These are phyloP conservation scores for Solanum etuberosum DNA, from an alignment of 257 asterid species.

Conservation along the genomic window DNA sequence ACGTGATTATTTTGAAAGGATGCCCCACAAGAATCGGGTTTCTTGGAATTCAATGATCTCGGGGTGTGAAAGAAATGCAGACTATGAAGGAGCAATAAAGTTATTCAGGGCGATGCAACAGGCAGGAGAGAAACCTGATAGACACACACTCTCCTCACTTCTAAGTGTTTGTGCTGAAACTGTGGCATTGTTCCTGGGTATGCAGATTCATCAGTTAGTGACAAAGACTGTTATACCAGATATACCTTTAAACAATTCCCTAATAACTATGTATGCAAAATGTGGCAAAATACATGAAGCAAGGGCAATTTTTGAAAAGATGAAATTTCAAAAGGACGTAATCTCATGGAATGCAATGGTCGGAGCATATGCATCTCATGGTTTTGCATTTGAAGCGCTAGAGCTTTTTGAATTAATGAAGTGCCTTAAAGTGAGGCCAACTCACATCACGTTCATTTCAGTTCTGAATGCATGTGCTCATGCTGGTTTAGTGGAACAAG, in stretches of 20 bases:
- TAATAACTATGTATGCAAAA: slow-evolving; percentile 76
- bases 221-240: slow-evolving; percentile 53
- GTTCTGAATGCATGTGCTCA: slow-evolving; percentile 81
- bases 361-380: slow-evolving; percentile 77
- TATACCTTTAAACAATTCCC: slow-evolving; percentile 60
- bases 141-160: slow-evolving; percentile 76
- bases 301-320: slow-evolving; percentile 42
- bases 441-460: slow-evolving; percentile 62
- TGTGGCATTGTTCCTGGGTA: slow-evolving; percentile 46
- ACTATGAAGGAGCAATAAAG: slow-evolving; percentile 41
- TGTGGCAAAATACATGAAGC: slow-evolving; percentile 79
- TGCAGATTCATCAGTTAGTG: slow-evolving; percentile 68
- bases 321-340: slow-evolving; percentile 41
- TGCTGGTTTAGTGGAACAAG: slow-evolving; percentile 67
- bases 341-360: slow-evolving; percentile 93
- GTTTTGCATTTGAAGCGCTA: slow-evolving; percentile 54
- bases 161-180: slow-evolving; percentile 69
- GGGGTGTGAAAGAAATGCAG: slow-evolving; percentile 53
- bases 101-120: slow-evolving; percentile 56
- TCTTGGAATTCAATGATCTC: slow-evolving; percentile 85
- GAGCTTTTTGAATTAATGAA: slow-evolving; percentile 67
- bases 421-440: slow-evolving; percentile 38
- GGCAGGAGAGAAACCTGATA: slow-evolving; percentile 60
- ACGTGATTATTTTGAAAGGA: slow-evolving; percentile 35
- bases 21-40: slow-evolving; percentile 49